Evolutionary conservation across 1,139 yeast genomes (phyloP), one percentile per base, ranked within the genome.

Genomic region (Taphrina sp.): DNA sequence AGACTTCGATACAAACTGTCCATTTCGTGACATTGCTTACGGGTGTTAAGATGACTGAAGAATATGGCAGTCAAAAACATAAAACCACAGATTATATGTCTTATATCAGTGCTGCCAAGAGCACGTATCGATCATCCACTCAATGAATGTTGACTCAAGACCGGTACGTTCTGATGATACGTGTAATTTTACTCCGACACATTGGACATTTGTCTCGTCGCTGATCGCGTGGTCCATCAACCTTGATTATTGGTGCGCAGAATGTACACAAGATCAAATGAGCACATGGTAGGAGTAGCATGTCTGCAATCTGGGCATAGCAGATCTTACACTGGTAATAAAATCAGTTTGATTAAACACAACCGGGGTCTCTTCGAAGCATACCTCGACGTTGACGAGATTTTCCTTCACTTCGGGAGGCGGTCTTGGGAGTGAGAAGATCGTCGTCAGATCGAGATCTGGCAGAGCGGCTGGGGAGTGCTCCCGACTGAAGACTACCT

Each of bases 261-360:
- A 14, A 43, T 7, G 36, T 12, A 20, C 47, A 43, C 19, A 43
- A 12, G 3, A 43, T 31, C 19, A 43, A 16, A 31, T 43, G 47
- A 8, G 47, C 47, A 33, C 47, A 43, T 19, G 47, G 47, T 20
- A 43, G 14, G 8, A 43, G 28, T 1, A 43, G 28, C 16, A 43
- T 23, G n/a, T 43, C 47, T 5, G 47, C 47, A 12, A 43, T 28
- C 17, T 43, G 47, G n/a, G 47, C 3, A 20, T 31, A 43, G 47
- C 47, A 43, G 5, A 43, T 43, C 38, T 43, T 43, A 29, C 47
- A 43, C 47, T 43, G 12, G 7, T 7, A 31, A 19, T n/a, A n/a
- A n/a, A n/a, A n/a, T n/a, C n/a, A n/a, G n/a, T n/a, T n/a, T n/a
- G n/a, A n/a, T n/a, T n/a, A n/a, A n/a, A n/a, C n/a, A n/a, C n/a